Evolutionary conservation across 176 grass and related monocot genomes (phyloP), one percentile per base, ranked within the genome.

Genomic region (Oropetium thomaeum): DNA sequence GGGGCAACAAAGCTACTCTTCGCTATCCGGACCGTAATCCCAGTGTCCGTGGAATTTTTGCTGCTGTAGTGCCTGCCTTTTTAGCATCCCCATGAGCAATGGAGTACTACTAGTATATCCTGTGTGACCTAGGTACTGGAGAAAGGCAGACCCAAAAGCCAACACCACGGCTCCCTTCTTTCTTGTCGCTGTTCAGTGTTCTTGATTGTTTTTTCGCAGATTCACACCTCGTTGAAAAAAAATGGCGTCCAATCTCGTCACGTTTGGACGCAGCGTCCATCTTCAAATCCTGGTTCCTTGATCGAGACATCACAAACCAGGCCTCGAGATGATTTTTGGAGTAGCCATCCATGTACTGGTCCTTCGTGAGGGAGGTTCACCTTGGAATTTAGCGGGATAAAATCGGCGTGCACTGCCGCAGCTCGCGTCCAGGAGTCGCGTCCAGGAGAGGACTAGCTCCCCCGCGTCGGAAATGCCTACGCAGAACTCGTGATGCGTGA

Each of bases 111-210:
- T 13, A n/a, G 34, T 14, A 42, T 30, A 70, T 45, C 71, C 42
- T 60, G 44, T 60, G 44, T 31, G 44, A 23, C 80, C 80, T 88
- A 39, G 81, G 62, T 69, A 79, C 25, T 0, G n/a, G 62, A 63
- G 81, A 83, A 88, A 79, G 80, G 85, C 61, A 9, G 43, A 17
- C 73, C 30, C 1, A 15, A 6, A 30, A 26, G 60, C 74, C 1
- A 15, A 6, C 38, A 26, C 49, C 74, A 73, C 41, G 58, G 52
- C 73, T n/a, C 49, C 61, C 60, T 71, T 87, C 58, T 37, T 35
- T 55, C 61, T 32, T 78, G 73, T 78, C 67, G 26, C 39, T 66
- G 47, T 20, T 78, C 67, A 20, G 31, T 66, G 47, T 20, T 10
- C 58, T 40, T 8, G 19, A 82, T 70, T 76, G 16, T 4, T 38